Base-by-base conservation (phyloP, 2,329 filamentous ascomycete species). In the Lizonia empirigonia region DNA sequence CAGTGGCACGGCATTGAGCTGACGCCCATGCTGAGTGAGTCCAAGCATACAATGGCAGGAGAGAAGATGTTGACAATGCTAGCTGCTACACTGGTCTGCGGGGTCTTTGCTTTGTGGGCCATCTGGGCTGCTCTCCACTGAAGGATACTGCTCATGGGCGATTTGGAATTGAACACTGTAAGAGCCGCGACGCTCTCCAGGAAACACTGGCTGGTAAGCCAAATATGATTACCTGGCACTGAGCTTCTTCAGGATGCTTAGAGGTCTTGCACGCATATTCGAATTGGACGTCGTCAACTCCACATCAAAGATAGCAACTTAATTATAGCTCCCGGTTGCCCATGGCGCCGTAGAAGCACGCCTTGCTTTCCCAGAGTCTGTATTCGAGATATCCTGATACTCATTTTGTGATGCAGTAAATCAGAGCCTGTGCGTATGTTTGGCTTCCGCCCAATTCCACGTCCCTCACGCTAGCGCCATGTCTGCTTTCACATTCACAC, bases 11-110 rank as follows among this genome's bases (percentile, higher is more conserved):
- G 27, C 26, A 19, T 33, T 9, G 26, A 46, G 35, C 15, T 33
- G 15, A 33, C 44, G 16, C 26, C 34, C 9, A 45, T 45, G 41
- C 24, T 37, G 18, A 33, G 41, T 45, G 24, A 37, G 41, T 36
- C 13, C 8, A 4, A 23, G 5, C 2, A 18, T 13, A 33, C 4
- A 8, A n/a, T 3, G 1, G 8, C 29, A 10, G 1, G 2, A 7
- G 16, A 12, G 7, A 30, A 22, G 8, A 7, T 3, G 19, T 34
- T 38, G 19, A 38, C n/a, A 23, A 8, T 12, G 10, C 5, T 15
- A 33, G 35, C 5, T 2, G 34, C 34, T 18, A 29, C 22, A 9
- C 8, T 33, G 15, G n/a, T 38, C 5, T 46, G 27, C 12, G 8
- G 18, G 2, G 15, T 13, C 5, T 38, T 46, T 16, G 26, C 27